Percentiles rank a stretch among this genome's conserved stretches.
Evolutionary conservation across 2,329 filamentous ascomycete species (phyloP).

Genomic region (Penicillium palitans): DNA sequence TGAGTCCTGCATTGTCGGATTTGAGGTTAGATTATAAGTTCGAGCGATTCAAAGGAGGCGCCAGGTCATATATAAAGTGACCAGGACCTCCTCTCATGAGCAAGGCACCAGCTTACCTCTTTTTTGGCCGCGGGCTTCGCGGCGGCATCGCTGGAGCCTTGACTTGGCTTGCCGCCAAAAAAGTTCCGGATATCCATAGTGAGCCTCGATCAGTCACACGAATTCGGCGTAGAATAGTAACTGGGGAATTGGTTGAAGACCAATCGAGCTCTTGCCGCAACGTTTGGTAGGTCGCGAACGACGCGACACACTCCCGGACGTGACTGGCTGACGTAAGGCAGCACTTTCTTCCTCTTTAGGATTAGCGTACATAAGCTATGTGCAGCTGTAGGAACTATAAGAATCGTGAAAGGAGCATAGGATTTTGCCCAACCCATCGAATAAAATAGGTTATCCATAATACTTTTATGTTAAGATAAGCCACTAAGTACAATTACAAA

Average conservation of each 20-base stretch:
- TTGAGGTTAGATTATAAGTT: conserved; percentile 11
- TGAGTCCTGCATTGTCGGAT: conserved; percentile 24
- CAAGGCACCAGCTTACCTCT: conserved; percentile 39
- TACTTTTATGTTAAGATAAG: not conserved
- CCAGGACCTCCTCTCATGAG: not conserved
- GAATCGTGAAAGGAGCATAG: not conserved
- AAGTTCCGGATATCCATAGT: conserved; percentile 90
- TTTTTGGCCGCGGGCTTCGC: conserved; percentile 38
- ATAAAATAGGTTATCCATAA: not conserved
- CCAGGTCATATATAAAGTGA: not conserved
- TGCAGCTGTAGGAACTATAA: not conserved
- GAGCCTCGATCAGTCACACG: not conserved
- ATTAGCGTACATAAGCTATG: conserved; percentile 8
- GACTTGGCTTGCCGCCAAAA: conserved; percentile 74
- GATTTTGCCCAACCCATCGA: not conserved
- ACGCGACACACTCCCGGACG: conserved; percentile 26
- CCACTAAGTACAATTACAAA: not conserved
- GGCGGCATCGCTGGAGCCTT: conserved; percentile 52
- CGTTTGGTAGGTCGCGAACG: conserved; percentile 4
- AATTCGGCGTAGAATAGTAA: not conserved
- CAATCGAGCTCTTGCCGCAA: not conserved
- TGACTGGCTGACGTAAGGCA: conserved; percentile 21
- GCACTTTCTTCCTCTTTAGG: conserved; percentile 22
- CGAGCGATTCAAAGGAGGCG: not conserved
- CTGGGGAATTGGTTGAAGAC: not conserved